These are phyloP conservation scores for Parietaria judaica DNA, from an alignment of 306 rosid species.

Conservation along the genomic window DNA sequence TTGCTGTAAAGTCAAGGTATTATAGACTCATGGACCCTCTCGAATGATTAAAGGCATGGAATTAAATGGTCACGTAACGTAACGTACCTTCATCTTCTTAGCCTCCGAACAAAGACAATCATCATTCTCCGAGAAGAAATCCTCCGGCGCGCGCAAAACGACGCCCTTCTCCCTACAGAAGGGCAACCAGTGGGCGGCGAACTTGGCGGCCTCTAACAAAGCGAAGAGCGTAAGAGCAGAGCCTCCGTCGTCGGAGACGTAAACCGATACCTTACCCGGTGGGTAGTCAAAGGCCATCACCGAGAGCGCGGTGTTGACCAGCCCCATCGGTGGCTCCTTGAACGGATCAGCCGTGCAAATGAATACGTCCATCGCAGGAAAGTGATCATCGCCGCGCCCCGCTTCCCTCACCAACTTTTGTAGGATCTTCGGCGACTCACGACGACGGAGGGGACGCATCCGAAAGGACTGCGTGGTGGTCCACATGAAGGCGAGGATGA, in stretches of 20 bases:
- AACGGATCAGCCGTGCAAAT: constrained; percentile 43
- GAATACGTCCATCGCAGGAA: constrained; percentile 37
- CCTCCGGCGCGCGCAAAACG: constrained; percentile 25
- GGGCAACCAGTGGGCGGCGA: constrained; percentile 37
- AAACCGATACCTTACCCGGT: constrained; percentile 30
- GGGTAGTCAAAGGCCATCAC: constrained; percentile 41
- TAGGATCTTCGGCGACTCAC: constrained; percentile 22
- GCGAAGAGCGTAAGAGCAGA: constrained; percentile 42
- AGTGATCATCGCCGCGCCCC: neutral
- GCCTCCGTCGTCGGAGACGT: constrained; percentile 50
- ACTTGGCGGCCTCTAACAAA: constrained; percentile 41
- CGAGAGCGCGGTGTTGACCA: constrained; percentile 37
- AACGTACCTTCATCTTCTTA: constrained; percentile 29
- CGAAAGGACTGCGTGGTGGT: constrained; percentile 22
- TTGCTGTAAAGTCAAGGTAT: too few relatives aligned
- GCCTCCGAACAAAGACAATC: neutral
- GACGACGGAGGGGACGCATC: constrained; percentile 21
- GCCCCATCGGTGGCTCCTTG: constrained; percentile 41
- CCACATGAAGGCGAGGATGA: constrained; percentile 27
- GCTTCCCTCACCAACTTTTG: neutral
- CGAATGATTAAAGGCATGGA: neutral
- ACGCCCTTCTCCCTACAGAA: constrained; percentile 28
- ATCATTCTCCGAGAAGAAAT: constrained; percentile 14
- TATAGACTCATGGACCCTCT: too few relatives aligned
- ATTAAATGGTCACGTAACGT: neutral